These are phyloP conservation scores for Climacium dendroides DNA, from an alignment of 225 moss, liverwort and hornwort genomes.

Conservation along the genomic window DNA sequence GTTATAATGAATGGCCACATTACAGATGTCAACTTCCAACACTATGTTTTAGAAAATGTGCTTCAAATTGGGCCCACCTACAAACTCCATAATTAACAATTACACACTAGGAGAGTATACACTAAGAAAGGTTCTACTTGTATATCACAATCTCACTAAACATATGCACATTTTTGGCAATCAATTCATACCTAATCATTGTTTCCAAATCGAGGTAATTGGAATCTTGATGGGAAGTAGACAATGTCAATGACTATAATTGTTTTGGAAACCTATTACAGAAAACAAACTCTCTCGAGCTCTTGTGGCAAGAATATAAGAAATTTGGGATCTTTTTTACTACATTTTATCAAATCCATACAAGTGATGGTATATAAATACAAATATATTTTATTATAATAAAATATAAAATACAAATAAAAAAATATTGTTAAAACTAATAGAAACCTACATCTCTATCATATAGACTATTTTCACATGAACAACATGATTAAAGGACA, in stretches of 20 bases:
- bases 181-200: background rate
- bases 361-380: background rate
- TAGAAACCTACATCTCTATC: background rate
- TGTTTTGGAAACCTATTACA: no score
- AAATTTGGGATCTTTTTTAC: background rate
- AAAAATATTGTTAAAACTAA: background rate
- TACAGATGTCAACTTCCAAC: no score
- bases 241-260: no score
- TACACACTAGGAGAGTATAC: no score
- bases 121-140: no score
- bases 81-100: no score
- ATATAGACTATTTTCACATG: background rate
- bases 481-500: background rate
- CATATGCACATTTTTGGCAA: background rate
- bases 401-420: background rate
- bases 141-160: background rate
- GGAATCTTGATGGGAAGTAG: accelerated
- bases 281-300: no score
- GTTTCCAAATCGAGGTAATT: background rate
- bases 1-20: no score
- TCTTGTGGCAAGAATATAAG: background rate
- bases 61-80: no score
- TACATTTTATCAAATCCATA: background rate
- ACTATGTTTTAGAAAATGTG: no score
- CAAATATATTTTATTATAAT: background rate